Evolutionary conservation across 768 basidiomycete genomes (phyloP).

Genomic region (Chiua virens): DNA sequence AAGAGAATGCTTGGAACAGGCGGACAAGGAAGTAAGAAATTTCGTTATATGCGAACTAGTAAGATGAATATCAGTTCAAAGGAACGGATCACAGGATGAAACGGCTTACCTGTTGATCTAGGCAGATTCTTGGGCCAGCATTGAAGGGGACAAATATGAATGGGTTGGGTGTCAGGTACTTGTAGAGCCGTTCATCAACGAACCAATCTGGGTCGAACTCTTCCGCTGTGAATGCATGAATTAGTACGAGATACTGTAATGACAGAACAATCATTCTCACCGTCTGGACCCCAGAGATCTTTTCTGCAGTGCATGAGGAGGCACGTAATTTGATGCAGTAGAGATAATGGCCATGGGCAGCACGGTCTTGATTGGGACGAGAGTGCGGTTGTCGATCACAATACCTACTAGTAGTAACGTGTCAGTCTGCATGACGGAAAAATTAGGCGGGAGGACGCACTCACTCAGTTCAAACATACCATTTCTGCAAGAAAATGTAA

Average conservation of each 20-base stretch:
- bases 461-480: too few species aligned
- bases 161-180: constrained; percentile 56
- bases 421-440: too few species aligned
- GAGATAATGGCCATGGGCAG: too few species aligned
- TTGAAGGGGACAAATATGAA: constrained; percentile 48
- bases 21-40: constrained; percentile 62
- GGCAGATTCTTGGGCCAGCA: constrained; percentile 39
- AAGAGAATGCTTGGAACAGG: constrained; percentile 54
- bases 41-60: constrained; percentile 66
- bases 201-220: constrained; percentile 68
- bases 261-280: constrained; percentile 26
- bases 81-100: background rate
- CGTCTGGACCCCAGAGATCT: constrained; percentile 51
- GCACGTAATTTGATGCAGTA: too few species aligned
- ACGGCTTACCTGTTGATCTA: constrained; percentile 35
- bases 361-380: too few species aligned
- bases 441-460: too few species aligned
- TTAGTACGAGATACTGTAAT: background rate
- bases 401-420: too few species aligned
- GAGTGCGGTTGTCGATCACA: too few species aligned
- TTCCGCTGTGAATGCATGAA: constrained; percentile 37
- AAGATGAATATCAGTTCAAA: background rate
- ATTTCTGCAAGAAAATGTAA: too few species aligned
- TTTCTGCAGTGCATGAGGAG: constrained; percentile 54
- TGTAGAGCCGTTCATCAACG: constrained; percentile 57